These are phyloP conservation scores for Cyamopsis tetragonoloba DNA, from an alignment of 306 rosid species.

Conservation along the genomic window DNA sequence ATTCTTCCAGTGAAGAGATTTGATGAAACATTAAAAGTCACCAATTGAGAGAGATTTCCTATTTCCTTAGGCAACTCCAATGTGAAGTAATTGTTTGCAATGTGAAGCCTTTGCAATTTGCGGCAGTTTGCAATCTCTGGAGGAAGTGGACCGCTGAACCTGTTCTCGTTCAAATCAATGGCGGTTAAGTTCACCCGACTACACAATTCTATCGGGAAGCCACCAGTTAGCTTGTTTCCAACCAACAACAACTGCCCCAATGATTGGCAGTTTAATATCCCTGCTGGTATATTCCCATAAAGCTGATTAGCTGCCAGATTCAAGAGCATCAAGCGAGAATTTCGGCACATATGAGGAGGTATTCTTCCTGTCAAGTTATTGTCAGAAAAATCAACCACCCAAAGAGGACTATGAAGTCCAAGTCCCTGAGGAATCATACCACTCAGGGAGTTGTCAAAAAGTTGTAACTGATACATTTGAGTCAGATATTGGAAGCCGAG, in stretches of 20 bases:
- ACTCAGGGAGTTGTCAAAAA: constrained; percentile 66
- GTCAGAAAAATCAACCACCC: constrained; percentile 93
- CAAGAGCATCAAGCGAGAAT: constrained; percentile 59
- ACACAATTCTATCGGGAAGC: constrained; percentile 76
- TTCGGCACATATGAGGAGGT: constrained; percentile 70
- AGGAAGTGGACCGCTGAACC: constrained; percentile 75
- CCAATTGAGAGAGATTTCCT: constrained; percentile 76
- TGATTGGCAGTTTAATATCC: constrained; percentile 55
- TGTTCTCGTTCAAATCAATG: constrained; percentile 71
- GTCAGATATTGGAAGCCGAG: constrained; percentile 60
- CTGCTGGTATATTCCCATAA: constrained; percentile 63
- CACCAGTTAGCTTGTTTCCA: constrained; percentile 68
- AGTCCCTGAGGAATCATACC: constrained; percentile 72
- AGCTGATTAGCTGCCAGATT: constrained; percentile 63
- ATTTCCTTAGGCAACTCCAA: constrained; percentile 78
- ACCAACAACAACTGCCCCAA: constrained; percentile 63
- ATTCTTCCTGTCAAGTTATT: constrained; percentile 66
- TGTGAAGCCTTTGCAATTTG: constrained; percentile 81
- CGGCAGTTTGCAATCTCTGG: constrained; percentile 54
- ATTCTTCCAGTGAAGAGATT: constrained; percentile 61
- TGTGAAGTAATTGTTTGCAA: constrained; percentile 71
- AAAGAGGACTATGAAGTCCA: constrained; percentile 63
- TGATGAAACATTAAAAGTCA: constrained; percentile 79
- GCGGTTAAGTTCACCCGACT: constrained; percentile 65
- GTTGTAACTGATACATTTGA: constrained; percentile 69